These are phyloP conservation scores for Bretziella fagacearum DNA, from an alignment of 2,329 filamentous ascomycete genomes.

Conservation along the genomic window DNA sequence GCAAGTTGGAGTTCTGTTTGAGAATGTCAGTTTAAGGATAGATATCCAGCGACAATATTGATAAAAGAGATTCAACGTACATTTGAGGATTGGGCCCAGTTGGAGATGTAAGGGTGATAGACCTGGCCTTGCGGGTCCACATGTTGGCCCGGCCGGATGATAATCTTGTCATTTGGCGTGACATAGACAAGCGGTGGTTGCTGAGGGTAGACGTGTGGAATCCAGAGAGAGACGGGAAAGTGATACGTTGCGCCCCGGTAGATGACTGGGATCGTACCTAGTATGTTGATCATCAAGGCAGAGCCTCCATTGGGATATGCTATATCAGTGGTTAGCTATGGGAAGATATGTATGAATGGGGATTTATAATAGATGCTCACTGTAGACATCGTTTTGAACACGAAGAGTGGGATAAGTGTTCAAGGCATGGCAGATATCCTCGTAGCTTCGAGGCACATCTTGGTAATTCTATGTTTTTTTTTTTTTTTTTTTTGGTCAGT, in stretches of 20 bases:
- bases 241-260: conserved; percentile 82
- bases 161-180: conserved; percentile 73
- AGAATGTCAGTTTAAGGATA: conserved; percentile 16
- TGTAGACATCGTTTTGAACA: conserved; percentile 87
- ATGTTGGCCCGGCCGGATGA: conserved; percentile 81
- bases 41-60: not conserved
- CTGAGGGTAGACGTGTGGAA: conserved; percentile 76
- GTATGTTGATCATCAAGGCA: conserved; percentile 69
- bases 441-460: conserved; percentile 83
- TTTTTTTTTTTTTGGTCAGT: not conserved
- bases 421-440: conserved; percentile 71
- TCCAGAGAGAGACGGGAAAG: conserved; percentile 84
- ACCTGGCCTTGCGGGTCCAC: conserved; percentile 84
- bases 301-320: conserved; percentile 80
- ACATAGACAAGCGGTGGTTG: conserved; percentile 81
- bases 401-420: conserved; percentile 63
- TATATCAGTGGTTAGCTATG: conserved; percentile 25
- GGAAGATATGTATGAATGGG: not conserved
- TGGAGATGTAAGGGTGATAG: conserved; percentile 87
- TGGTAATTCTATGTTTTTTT: conserved; percentile 55
- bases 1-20: conserved; percentile 59
- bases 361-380: conserved; percentile 32
- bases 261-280: conserved; percentile 74
- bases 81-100: conserved; percentile 83
- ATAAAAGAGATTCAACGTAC: conserved; percentile 34